These are phyloP conservation scores for Lophiotrema nucula DNA, from an alignment of 495 filamentous ascomycete genomes.

Conservation along the genomic window DNA sequence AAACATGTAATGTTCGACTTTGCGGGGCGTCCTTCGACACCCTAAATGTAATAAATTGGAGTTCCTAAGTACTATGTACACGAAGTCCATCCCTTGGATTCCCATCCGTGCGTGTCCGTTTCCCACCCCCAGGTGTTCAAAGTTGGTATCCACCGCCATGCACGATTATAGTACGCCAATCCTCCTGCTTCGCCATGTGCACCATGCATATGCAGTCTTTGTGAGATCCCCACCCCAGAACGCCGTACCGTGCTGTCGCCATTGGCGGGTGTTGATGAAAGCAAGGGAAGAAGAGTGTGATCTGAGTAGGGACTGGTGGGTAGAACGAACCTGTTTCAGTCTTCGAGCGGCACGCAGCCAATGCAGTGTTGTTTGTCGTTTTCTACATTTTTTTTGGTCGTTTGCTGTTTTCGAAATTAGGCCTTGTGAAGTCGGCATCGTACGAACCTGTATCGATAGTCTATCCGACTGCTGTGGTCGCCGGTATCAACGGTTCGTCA, in stretches of 20 bases:
- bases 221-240: background rate
- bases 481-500: background rate
- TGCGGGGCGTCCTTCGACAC: background rate
- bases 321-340: background rate
- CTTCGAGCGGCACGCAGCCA: background rate
- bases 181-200: background rate
- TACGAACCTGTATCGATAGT: background rate
- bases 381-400: background rate
- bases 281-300: background rate
- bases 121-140: background rate
- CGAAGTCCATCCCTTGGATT: background rate
- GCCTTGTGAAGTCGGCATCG: too few relatives aligned
- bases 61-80: constrained; percentile 7
- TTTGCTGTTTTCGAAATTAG: background rate
- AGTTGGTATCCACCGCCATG: background rate
- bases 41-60: constrained; percentile 13
- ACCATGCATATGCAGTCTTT: background rate
- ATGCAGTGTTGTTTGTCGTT: background rate
- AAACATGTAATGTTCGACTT: background rate
- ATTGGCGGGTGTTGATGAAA: too few relatives aligned
- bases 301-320: background rate
- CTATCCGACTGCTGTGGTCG: background rate
- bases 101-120: background rate
- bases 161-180: background rate
- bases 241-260: background rate